Conservation (phyloP, 1,284 basidiomycete species). For the Xerocomus nothofagi region DNA sequence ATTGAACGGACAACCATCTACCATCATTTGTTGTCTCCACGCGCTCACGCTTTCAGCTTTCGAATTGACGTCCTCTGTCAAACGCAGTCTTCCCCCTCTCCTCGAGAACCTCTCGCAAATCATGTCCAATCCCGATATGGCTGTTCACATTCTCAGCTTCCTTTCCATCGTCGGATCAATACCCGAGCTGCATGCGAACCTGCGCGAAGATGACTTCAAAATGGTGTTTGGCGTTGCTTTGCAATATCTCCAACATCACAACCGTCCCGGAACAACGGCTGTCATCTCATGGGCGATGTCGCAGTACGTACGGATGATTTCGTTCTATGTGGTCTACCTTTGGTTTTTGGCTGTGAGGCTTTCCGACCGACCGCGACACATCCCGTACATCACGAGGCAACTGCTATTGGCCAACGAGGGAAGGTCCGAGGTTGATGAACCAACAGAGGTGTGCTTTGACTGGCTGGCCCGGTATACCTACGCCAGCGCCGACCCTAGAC, state of each 20-base stretch:
- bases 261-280: constrained; percentile 61
- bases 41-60: constrained; percentile 88
- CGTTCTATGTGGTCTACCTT: constrained; percentile 90
- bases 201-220: constrained; percentile 91
- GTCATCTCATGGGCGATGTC: constrained; percentile 85
- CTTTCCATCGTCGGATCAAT: constrained; percentile 85
- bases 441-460: constrained; percentile 96
- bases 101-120: constrained; percentile 91
- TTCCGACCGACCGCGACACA: constrained; percentile 80
- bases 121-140: constrained; percentile 92
- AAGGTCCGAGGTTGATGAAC: constrained; percentile 76
- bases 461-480: constrained; percentile 97
- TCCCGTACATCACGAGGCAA: constrained; percentile 86
- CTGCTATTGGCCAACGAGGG: constrained; percentile 88
- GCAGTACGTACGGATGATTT: constrained; percentile 93
- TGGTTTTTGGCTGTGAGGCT: constrained; percentile 95
- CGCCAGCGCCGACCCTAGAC: constrained; percentile 90
- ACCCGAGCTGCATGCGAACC: constrained; percentile 83
- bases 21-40: constrained; percentile 91
- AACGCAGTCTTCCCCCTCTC: constrained; percentile 78
- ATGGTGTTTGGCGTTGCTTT: constrained; percentile 95
- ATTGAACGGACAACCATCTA: constrained; percentile 73
- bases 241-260: constrained; percentile 93
- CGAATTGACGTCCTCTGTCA: constrained; percentile 85
- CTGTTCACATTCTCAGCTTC: constrained; percentile 95